These are phyloP conservation scores for Hemileccinum impolitum DNA, from an alignment of 768 basidiomycete species.

Conservation along the genomic window DNA sequence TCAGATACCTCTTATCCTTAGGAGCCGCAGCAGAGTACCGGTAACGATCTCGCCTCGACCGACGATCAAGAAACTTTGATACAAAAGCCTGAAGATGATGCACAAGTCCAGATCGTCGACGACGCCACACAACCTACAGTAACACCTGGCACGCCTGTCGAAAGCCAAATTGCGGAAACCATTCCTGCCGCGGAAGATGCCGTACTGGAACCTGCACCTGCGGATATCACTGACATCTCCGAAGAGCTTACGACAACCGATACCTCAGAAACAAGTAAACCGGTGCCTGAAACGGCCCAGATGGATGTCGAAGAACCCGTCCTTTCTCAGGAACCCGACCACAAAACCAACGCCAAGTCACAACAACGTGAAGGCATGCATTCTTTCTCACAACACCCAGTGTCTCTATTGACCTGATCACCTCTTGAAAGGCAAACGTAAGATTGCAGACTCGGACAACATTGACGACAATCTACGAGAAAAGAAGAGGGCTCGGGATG, in stretches of 20 bases:
- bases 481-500: conserved; percentile 28
- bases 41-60: conserved; percentile 1
- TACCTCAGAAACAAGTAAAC: conserved; percentile 1
- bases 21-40: conserved; percentile 9
- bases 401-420: not conserved
- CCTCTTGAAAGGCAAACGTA: conserved; percentile 24
- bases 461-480: conserved; percentile 24
- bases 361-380: conserved; percentile 23
- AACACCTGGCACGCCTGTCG: conserved; percentile 1
- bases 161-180: not conserved
- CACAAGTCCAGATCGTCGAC: not conserved
- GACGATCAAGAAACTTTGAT: conserved; percentile 1
- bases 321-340: conserved; percentile 12
- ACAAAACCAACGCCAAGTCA: not conserved
- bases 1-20: not conserved
- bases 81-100: conserved; percentile 5
- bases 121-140: conserved; percentile 5
- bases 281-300: not conserved
- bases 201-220: conserved; percentile 1
- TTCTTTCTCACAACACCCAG: not conserved
- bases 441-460: conserved; percentile 20
- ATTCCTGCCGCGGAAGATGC: conserved; percentile 8
- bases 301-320: conserved; percentile 15
- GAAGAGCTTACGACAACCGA: conserved; percentile 11
- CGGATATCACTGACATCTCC: conserved; percentile 5